Percentiles rank a stretch among this genome's conserved stretches.
These are phyloP conservation scores for Pestalotiopsis sp. DNA, from an alignment of 2,329 filamentous ascomycete genomes.

Conservation along the genomic window DNA sequence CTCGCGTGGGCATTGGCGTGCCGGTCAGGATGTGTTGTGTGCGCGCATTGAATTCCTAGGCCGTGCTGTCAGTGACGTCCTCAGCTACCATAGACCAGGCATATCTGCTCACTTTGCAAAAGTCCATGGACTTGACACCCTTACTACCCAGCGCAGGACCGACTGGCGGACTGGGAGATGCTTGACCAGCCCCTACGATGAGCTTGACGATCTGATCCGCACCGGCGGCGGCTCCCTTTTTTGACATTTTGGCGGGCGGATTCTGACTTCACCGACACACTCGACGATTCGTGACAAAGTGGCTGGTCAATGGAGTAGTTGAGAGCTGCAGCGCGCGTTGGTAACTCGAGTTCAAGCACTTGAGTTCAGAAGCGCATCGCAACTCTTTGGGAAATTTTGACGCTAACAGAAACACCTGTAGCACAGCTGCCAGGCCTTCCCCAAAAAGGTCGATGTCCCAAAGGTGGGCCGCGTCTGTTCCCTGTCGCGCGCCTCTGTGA, in stretches of 20 bases:
- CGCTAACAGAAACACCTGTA: not conserved
- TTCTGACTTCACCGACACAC: not conserved
- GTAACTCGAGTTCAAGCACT: conserved; percentile 4
- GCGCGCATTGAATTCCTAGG: conserved; percentile 92
- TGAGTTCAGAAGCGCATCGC: not conserved
- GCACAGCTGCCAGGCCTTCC: not conserved
- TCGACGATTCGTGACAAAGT: not conserved
- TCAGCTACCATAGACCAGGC: not conserved
- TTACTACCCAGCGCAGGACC: conserved; percentile 95
- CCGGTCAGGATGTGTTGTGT: conserved; percentile 82
- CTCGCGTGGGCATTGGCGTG: conserved; percentile 85
- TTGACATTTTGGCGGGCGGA: conserved; percentile 47
- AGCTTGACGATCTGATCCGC: conserved; percentile 87
- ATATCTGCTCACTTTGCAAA: conserved; percentile 75
- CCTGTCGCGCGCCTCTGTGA: not conserved
- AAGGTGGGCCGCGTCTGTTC: not conserved
- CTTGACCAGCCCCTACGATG: conserved; percentile 94
- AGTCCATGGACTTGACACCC: conserved; percentile 99
- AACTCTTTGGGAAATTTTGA: conserved; percentile 2
- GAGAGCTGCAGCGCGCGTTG: not conserved
- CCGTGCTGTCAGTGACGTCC: conserved; percentile 15
- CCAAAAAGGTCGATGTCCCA: not conserved
- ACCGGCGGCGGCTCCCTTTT: conserved; percentile 39
- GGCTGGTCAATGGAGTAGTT: not conserved
- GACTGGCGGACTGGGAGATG: conserved; percentile 91